These are phyloP conservation scores for Rubroboletus pulcherrimus DNA, from an alignment of 768 basidiomycete genomes.

Conservation along the genomic window DNA sequence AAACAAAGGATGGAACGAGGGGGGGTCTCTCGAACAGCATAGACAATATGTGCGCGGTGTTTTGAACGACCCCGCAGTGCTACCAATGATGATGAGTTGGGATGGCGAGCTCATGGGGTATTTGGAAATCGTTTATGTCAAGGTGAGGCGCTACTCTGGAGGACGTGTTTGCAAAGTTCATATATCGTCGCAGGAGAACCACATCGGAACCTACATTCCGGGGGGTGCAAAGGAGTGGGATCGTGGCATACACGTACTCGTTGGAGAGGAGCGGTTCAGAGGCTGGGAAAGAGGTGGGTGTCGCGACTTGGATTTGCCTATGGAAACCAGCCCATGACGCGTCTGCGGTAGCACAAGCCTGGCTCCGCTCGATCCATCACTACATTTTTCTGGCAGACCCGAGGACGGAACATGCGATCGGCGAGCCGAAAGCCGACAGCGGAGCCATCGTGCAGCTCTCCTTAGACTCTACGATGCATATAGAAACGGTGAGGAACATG, in stretches of 20 bases:
- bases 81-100: conserved; percentile 47
- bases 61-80: conserved; percentile 36
- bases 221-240: conserved; percentile 31
- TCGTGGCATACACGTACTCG: conserved; percentile 42
- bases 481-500: conserved; percentile 14
- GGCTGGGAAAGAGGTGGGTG: conserved; percentile 40
- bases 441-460: conserved; percentile 27
- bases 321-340: not conserved
- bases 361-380: conserved; percentile 35
- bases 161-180: not conserved
- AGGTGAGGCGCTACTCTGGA: conserved; percentile 30
- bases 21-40: conserved; percentile 42
- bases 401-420: conserved; percentile 38
- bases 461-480: conserved; percentile 18
- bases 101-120: conserved; percentile 43
- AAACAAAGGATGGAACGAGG: conserved; percentile 43
- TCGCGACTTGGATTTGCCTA: not conserved
- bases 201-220: conserved; percentile 24
- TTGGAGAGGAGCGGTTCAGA: conserved; percentile 45
- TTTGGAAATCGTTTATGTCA: conserved; percentile 42
- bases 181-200: conserved; percentile 12
- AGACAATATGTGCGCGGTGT: conserved; percentile 35
- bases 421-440: conserved; percentile 40
- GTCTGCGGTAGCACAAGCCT: conserved; percentile 11
- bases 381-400: conserved; percentile 43